Evolutionary conservation across 1,284 basidiomycete genomes (phyloP).

Genomic region (Cronartium quercuum): DNA sequence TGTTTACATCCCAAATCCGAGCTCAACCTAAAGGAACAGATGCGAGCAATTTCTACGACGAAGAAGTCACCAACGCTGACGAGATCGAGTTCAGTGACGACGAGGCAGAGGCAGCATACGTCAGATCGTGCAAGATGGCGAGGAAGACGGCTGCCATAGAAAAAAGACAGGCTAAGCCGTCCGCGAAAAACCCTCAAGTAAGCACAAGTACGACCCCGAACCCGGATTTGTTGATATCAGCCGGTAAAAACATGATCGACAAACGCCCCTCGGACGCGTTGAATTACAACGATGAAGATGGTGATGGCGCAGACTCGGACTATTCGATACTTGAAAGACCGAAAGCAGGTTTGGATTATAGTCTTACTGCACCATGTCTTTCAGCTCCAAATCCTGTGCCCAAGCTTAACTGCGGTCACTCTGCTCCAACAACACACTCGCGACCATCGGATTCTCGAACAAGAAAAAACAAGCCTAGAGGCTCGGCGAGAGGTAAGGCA

Average conservation of each 20-base stretch:
- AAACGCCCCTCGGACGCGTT: background rate
- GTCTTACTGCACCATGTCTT: background rate
- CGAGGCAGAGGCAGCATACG: constrained; percentile 35
- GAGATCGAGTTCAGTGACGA: constrained; percentile 39
- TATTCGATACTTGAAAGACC: constrained; percentile 26
- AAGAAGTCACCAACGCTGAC: constrained; percentile 11
- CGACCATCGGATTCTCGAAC: constrained; percentile 5
- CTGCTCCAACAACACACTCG: background rate
- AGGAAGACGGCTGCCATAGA: constrained; percentile 9
- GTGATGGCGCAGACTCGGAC: constrained; percentile 21
- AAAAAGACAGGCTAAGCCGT: background rate
- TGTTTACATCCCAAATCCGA: constrained; percentile 30
- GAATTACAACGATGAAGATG: constrained; percentile 19
- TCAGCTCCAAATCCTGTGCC: background rate
- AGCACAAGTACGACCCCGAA: background rate
- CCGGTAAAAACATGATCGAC: constrained; percentile 17
- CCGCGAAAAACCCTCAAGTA: background rate
- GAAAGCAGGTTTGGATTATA: background rate
- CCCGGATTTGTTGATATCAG: constrained; percentile 1
- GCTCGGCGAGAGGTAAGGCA: background rate
- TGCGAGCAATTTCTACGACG: constrained; percentile 37
- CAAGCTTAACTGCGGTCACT: background rate
- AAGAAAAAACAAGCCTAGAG: background rate
- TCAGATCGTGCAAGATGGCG: constrained; percentile 15
- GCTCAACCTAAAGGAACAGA: constrained; percentile 38